Evolutionary conservation across 352 stramenopile species (phyloP).

Genomic region (Pythium graminicola): DNA sequence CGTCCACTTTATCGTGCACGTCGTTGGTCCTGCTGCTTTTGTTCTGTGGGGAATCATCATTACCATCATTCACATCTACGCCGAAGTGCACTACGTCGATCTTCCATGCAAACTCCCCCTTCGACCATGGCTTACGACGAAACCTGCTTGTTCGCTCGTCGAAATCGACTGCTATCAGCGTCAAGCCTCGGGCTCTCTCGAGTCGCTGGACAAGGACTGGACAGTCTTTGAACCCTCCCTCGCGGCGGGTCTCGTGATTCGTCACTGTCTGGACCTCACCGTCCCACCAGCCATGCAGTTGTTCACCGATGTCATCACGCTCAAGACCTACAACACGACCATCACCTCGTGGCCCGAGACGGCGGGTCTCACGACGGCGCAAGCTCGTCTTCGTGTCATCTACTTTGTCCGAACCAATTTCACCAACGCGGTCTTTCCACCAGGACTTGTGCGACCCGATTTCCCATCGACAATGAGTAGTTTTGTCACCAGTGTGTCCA

Average conservation of each 20-base stretch:
- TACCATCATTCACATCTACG: constrained; percentile 1
- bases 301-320: not conserved
- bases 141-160: constrained; percentile 10
- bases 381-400: not conserved
- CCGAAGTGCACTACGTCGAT: not conserved
- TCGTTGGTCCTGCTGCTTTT: not conserved
- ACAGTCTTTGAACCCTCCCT: not conserved
- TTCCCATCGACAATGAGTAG: not conserved
- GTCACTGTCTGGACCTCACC: constrained; percentile 1
- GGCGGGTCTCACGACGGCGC: not conserved
- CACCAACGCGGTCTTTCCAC: not conserved
- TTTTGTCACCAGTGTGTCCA: not conserved
- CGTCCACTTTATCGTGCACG: not conserved
- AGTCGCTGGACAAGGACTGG: not conserved
- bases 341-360: not conserved
- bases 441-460: not conserved
- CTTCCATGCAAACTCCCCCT: not conserved
- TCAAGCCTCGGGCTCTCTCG: not conserved
- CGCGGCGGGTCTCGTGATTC: constrained; percentile 1
- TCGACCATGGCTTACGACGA: constrained; percentile 6
- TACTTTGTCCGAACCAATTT: constrained; percentile 6
- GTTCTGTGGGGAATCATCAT: constrained; percentile 1
- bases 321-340: constrained; percentile 17
- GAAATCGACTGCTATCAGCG: constrained; percentile 3
- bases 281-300: not conserved